These are phyloP conservation scores for Stephania yunnanensis DNA, from an alignment of 164 flowering plant genomes.

Conservation along the genomic window DNA sequence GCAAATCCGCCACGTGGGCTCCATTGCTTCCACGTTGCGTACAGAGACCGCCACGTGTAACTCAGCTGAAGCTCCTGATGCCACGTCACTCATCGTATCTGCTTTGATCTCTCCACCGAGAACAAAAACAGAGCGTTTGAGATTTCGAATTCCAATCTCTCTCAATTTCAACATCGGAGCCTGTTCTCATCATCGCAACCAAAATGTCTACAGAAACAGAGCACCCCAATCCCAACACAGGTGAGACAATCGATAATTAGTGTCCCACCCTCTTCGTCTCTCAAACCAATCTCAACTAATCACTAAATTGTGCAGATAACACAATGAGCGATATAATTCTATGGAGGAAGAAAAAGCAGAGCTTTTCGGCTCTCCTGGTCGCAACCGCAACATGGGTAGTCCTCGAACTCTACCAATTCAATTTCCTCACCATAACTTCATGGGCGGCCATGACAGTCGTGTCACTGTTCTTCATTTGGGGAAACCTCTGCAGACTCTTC, in stretches of 20 bases:
- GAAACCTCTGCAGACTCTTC: conserved; percentile 27
- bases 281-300: background rate
- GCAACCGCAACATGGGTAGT: conserved; percentile 41
- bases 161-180: too few relatives aligned
- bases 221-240: background rate
- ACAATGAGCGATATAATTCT: conserved; percentile 24
- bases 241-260: background rate
- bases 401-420: conserved; percentile 44
- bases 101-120: background rate
- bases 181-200: background rate
- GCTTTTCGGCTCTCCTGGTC: conserved; percentile 15
- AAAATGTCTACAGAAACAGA: background rate
- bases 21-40: background rate
- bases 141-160: background rate
- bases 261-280: background rate
- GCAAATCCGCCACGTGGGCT: background rate
- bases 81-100: background rate
- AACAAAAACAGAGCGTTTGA: background rate
- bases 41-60: background rate
- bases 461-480: conserved; percentile 33
- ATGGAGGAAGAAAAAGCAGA: conserved; percentile 49
- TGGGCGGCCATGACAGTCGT: conserved; percentile 38
- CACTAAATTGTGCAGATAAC: background rate
- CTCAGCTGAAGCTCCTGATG: background rate
- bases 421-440: conserved; percentile 37